Evolutionary conservation across 225 moss, liverwort and hornwort genomes (phyloP).

Genomic region (Marchantia polymorpha): DNA sequence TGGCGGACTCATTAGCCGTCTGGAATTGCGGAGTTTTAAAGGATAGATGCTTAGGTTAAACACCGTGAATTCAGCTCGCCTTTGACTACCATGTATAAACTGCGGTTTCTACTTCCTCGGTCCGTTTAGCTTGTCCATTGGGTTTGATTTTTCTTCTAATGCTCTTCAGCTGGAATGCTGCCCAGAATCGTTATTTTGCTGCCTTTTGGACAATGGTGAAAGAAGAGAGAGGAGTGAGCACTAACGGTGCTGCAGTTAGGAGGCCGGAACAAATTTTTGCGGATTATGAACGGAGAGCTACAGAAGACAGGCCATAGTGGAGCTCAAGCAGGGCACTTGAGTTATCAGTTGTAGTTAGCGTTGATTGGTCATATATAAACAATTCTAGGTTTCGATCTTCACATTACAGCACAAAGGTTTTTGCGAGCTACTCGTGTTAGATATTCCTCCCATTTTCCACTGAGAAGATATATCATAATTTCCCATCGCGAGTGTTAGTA

Average conservation of each 20-base stretch:
- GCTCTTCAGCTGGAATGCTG: neutral
- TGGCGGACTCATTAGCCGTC: too few species aligned
- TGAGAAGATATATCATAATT: too few species aligned
- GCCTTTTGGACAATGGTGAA: constrained; percentile 88
- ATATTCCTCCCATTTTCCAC: too few species aligned
- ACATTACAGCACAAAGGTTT: neutral
- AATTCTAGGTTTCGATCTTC: neutral
- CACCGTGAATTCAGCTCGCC: too few species aligned
- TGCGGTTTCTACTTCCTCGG: too few species aligned
- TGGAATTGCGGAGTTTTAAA: too few species aligned
- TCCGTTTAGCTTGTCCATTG: neutral
- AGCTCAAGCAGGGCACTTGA: neutral
- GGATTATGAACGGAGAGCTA: neutral
- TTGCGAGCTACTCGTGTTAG: too few species aligned
- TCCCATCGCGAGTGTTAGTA: too few species aligned
- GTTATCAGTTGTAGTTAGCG: neutral
- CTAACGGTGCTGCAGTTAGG: neutral
- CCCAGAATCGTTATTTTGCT: constrained; percentile 67
- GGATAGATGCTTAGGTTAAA: too few species aligned
- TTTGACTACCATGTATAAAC: too few species aligned
- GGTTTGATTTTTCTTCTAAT: neutral
- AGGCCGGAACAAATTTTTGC: neutral
- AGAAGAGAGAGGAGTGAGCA: constrained; percentile 24
- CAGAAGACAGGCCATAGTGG: neutral
- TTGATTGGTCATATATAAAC: neutral